Conservation (phyloP, 768 basidiomycete species). For the Cystobasidium ongulense region DNA sequence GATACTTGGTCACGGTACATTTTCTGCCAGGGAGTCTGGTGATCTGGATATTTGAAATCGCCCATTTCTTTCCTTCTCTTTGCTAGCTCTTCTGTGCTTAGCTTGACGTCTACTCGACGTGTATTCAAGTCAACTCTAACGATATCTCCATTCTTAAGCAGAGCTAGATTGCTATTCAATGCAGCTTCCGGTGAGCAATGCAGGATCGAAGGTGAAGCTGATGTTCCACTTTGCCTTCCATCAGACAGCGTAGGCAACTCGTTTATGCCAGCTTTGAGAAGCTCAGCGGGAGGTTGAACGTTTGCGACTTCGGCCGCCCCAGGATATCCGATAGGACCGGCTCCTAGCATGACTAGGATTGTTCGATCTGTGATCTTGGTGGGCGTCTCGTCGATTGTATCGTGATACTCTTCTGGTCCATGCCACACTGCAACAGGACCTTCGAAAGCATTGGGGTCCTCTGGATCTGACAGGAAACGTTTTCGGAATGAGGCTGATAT, state of each 20-base stretch:
- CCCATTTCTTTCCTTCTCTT: slow-evolving; percentile 41
- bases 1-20: slow-evolving; percentile 43
- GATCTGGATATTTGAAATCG: slow-evolving; percentile 37
- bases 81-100: slow-evolving; percentile 41
- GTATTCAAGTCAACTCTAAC: slow-evolving; percentile 37
- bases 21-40: slow-evolving; percentile 46
- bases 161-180: slow-evolving; percentile 42
- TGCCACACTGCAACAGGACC: slow-evolving; percentile 45
- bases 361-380: slow-evolving; percentile 39
- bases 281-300: slow-evolving; percentile 44
- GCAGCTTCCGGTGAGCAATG: slow-evolving; percentile 44
- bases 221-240: slow-evolving; percentile 44
- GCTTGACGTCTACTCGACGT: slow-evolving; percentile 41
- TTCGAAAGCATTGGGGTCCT: slow-evolving; percentile 45
- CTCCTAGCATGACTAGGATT: slow-evolving; percentile 45
- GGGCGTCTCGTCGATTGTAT: slow-evolving; percentile 39
- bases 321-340: slow-evolving; percentile 40
- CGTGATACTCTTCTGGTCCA: slow-evolving; percentile 45
- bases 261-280: slow-evolving; percentile 43
- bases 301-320: slow-evolving; percentile 38
- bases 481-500: slow-evolving; percentile 43
- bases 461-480: slow-evolving; percentile 43
- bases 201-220: slow-evolving; percentile 44
- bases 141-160: slow-evolving; percentile 44
- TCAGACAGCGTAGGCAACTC: slow-evolving; percentile 45